Conservation (phyloP, 139 green algal genomes). For the Chlorella sp. region DNA sequence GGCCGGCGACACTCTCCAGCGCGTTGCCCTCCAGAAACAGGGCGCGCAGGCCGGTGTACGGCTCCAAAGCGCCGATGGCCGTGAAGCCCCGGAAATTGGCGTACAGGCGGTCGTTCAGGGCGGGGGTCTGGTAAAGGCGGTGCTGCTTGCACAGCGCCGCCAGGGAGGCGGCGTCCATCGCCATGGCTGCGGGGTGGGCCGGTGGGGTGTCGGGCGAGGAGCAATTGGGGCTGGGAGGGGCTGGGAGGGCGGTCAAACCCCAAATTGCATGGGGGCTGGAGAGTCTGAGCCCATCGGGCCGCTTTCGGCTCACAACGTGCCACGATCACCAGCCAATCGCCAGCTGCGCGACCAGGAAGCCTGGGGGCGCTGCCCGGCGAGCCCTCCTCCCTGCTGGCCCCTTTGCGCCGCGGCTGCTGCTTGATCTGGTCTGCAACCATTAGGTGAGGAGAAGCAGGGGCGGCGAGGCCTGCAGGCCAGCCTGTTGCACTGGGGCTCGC, state of each 20-base stretch:
- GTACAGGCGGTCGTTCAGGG: constrained; percentile 91
- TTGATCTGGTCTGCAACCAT: no score
- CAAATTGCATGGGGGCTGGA: not conserved
- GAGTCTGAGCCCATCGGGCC: not conserved
- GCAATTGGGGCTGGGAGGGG: no score
- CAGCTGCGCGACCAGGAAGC: no score
- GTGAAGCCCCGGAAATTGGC: constrained; percentile 87
- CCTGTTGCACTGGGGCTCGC: no score
- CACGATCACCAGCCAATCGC: no score
- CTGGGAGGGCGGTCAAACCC: no score
- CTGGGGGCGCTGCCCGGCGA: no score
- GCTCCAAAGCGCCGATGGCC: constrained; percentile 69
- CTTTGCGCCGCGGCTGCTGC: no score
- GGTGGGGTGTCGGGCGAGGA: no score
- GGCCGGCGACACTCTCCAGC: constrained; percentile 72
- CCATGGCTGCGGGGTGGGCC: constrained; percentile 28
- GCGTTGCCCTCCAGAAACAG: constrained; percentile 93
- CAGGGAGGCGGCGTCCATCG: constrained; percentile 71
- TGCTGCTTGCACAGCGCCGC: constrained; percentile 77
- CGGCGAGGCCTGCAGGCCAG: no score
- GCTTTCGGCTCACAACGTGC: not conserved
- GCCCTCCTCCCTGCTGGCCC: no score
- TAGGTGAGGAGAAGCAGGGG: no score
- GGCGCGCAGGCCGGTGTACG: constrained; percentile 79
- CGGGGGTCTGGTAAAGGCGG: constrained; percentile 77